phyloP scores from a whole-genome alignment of 1,284 basidiomycete species.

The Moesziomyces parantarcticus region DNA sequence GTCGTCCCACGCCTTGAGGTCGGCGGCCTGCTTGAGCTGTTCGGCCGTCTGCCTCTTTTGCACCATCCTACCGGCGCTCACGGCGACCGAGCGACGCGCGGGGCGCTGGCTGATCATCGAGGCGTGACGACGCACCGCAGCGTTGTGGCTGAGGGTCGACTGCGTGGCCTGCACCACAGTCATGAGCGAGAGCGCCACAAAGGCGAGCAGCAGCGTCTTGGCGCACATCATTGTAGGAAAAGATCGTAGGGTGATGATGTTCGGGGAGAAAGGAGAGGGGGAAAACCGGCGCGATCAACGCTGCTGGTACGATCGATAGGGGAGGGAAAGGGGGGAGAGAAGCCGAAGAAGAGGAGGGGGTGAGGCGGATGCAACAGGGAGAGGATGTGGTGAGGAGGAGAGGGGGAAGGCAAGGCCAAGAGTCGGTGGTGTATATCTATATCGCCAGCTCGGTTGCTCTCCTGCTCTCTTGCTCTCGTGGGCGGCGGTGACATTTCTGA shows the following conservation, averaged over 20 bases:
- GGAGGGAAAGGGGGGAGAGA: background rate
- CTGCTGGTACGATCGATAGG: slow-evolving; percentile 18
- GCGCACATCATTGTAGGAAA: slow-evolving; percentile 27
- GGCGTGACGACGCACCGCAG: slow-evolving; percentile 32
- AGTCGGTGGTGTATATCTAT: background rate
- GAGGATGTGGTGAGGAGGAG: background rate
- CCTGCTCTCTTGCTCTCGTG: too few relatives aligned
- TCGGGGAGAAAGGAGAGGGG: too few relatives aligned
- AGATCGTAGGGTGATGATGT: too few relatives aligned
- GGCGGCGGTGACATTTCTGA: too few relatives aligned
- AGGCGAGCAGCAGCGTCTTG: slow-evolving; percentile 33
- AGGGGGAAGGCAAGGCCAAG: slow-evolving; percentile 1
- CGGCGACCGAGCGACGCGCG: slow-evolving; percentile 27
- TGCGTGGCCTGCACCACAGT: slow-evolving; percentile 39
- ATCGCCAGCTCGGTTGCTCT: too few relatives aligned
- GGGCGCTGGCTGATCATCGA: slow-evolving; percentile 23
- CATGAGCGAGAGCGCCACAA: slow-evolving; percentile 35
- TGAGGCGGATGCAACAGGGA: background rate
- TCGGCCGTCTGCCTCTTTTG: slow-evolving; percentile 43
- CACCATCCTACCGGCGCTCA: slow-evolving; percentile 27
- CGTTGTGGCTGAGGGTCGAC: slow-evolving; percentile 42
- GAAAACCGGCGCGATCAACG: slow-evolving; percentile 41
- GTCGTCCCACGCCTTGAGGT: slow-evolving; percentile 41
- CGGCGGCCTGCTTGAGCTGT: slow-evolving; percentile 36
- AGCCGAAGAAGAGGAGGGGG: slow-evolving; percentile 6